phyloP scores from a whole-genome alignment of 1,284 basidiomycete genomes.

The Wallemia hederae region DNA sequence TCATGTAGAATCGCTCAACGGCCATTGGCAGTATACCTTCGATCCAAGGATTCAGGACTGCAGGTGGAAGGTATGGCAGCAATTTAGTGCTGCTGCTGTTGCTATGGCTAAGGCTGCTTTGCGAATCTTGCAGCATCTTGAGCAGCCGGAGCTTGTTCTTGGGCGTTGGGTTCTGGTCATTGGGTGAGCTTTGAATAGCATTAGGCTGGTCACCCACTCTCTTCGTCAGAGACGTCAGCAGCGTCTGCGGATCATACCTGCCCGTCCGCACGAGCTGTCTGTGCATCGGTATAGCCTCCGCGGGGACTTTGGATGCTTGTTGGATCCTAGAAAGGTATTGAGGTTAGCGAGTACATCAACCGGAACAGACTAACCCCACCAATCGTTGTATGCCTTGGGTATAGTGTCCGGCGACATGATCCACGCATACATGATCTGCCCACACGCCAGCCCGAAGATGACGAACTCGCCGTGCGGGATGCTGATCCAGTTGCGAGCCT shows the following conservation, averaged over 20 bases:
- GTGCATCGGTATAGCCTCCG: constrained; percentile 32
- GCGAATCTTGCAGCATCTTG: constrained; percentile 19
- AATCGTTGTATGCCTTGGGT: constrained; percentile 38
- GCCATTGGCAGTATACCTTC: constrained; percentile 18
- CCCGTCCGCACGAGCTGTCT: constrained; percentile 28
- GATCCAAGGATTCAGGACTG: constrained; percentile 1
- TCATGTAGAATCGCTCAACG: constrained; percentile 47
- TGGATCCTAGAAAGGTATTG: constrained; percentile 21
- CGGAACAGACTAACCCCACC: constrained; percentile 22
- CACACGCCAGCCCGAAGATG: constrained; percentile 22
- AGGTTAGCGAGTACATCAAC: not conserved
- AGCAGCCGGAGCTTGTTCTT: constrained; percentile 9
- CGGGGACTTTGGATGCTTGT: constrained; percentile 34
- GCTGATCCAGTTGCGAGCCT: not conserved
- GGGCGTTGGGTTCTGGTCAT: constrained; percentile 11
- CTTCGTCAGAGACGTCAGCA: constrained; percentile 27
- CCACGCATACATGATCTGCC: constrained; percentile 67
- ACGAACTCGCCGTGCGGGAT: not conserved
- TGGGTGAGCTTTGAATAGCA: not conserved
- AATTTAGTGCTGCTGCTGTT: constrained; percentile 2
- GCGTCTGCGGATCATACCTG: constrained; percentile 24
- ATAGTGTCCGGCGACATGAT: constrained; percentile 55
- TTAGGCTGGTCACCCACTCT: constrained; percentile 17
- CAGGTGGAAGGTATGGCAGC: not conserved
- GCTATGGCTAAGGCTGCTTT: constrained; percentile 29